Conservation (phyloP, 257 asterid species). For the Nicotiana knightiana region DNA sequence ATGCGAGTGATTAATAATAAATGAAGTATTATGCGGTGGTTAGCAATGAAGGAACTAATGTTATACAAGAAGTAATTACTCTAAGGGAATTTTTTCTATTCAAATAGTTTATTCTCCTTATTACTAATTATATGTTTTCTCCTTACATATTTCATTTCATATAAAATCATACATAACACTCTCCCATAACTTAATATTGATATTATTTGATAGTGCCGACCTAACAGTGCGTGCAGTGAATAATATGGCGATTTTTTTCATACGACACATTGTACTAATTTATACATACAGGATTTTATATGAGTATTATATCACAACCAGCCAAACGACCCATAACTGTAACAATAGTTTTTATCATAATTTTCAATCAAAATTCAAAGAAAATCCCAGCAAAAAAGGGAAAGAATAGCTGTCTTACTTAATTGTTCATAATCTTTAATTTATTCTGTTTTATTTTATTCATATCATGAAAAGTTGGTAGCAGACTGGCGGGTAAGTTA, state of each 20-base stretch:
- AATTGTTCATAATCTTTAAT: background rate
- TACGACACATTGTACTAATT: background rate
- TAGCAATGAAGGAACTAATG: background rate
- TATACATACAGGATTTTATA: background rate
- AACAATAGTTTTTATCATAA: background rate
- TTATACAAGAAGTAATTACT: background rate
- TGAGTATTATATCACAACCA: background rate
- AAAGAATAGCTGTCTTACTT: background rate
- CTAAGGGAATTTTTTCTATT: background rate
- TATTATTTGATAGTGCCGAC: background rate
- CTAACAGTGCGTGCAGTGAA: too few relatives aligned
- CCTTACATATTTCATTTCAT: background rate
- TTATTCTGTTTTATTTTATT: background rate
- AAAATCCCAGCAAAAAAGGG: background rate
- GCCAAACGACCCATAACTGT: background rate
- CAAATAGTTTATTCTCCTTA: background rate
- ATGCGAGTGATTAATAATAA: background rate
- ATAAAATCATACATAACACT: background rate
- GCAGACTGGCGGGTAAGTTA: background rate
- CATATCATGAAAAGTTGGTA: background rate
- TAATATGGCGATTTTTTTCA: too few relatives aligned
- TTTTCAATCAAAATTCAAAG: background rate
- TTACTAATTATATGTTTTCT: background rate
- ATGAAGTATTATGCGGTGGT: background rate
- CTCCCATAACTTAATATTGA: background rate